Conservation (phyloP, 1,284 basidiomycete genomes). For the Fereydounia khargensis region DNA sequence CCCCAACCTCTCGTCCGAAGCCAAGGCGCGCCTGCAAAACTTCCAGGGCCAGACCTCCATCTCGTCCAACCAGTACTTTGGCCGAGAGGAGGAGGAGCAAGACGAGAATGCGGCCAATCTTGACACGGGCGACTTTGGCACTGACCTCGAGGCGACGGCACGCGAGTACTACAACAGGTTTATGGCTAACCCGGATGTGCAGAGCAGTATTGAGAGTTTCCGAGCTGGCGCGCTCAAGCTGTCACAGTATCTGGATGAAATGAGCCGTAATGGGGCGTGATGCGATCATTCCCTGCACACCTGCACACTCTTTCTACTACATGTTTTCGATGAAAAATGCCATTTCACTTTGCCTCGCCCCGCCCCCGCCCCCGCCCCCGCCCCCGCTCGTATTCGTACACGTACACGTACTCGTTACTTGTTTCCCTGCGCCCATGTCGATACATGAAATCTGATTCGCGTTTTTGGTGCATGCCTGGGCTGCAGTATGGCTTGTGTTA, state of each 20-base stretch:
- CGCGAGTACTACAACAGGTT: conserved; percentile 53
- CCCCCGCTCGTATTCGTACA: no score
- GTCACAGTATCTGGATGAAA: conserved; percentile 53
- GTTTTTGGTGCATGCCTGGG: no score
- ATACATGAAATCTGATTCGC: no score
- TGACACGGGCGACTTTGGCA: conserved; percentile 39
- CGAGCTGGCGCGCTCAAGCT: conserved; percentile 53
- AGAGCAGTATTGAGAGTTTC: conserved; percentile 54
- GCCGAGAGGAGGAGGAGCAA: conserved; percentile 80
- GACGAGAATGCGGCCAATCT: conserved; percentile 15
- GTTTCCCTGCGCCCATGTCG: no score
- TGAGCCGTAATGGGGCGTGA: conserved; percentile 53
- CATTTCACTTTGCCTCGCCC: no score
- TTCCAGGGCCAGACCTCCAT: conserved; percentile 93
- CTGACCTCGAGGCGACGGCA: conserved; percentile 51
- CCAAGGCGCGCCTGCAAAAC: conserved; percentile 74
- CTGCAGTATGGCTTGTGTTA: no score
- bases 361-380: no score
- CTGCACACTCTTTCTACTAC: no score
- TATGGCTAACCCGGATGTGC: conserved; percentile 57
- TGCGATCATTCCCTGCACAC: no score
- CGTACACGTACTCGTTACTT: no score
- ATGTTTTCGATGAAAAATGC: no score
- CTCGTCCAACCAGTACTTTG: conserved; percentile 72
- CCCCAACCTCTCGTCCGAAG: conserved; percentile 70